Base-by-base conservation (phyloP, 2,329 filamentous ascomycete species). In the Claviceps sp. region DNA sequence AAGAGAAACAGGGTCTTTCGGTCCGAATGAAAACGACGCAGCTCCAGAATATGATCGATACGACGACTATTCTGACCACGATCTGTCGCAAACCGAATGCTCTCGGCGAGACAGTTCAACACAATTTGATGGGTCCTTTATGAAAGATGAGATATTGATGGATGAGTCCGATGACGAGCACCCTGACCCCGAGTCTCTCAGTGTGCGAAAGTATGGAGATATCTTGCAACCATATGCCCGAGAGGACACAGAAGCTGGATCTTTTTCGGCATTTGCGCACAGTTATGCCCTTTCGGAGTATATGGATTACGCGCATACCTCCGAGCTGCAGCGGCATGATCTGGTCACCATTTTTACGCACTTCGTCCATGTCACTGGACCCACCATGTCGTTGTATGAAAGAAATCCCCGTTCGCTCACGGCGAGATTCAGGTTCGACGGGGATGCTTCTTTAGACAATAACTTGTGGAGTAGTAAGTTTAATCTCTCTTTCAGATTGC, bases 261-360 rank as follows among this genome's bases (percentile, higher is more conserved):
- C 72, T 5, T 79, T 79, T 58, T 71, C 72, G 3, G 66, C 69
- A 3, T 72, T 74, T 58, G 70, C 70, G 1, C 65, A 72, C 16
- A 72, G 72, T 38, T 69, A 75, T 51, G 70, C 75, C 36, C 71
- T 89, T 46, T 75, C 81, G 14, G 81, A 77, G 2, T 89, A 90
- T 59, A 74, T 76, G 42, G 84, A 85, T 5, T 79, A 80, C 1
- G 76, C 80, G 4, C 69, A 75, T 22, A 79, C 79, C 36, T 84
- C 84, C 41, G 90, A 93, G 36, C 71, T 96, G 30, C 87, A 83
- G 58, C 89, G 96, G 57, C 78, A 81, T 2, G 83, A 85, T 56
- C 91, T 88, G 11, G 84, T 88, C 14, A 78, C 84, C 34, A 82
- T 95, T 6, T 97, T 97, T 65, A 85, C 85, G 65, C 89, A 97